A percentile compares a stretch with the other conserved stretches of the same genome.
Conservation (phyloP, 2,329 filamentous ascomycete species). For the Aspergillus uvarum region DNA sequence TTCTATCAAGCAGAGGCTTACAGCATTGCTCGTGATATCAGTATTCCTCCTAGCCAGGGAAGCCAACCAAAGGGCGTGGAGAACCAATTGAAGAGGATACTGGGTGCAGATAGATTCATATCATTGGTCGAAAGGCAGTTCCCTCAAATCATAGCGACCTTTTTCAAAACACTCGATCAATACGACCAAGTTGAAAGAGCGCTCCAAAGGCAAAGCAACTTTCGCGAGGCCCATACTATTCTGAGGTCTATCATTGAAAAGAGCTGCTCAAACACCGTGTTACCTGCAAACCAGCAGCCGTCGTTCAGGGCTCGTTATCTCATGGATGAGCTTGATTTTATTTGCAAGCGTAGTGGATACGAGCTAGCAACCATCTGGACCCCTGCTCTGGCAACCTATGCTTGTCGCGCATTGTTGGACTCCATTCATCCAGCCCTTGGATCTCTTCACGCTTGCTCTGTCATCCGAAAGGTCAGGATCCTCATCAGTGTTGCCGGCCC, state of each 20-base stretch:
- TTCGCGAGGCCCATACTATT: constrained; percentile 61
- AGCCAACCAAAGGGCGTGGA: constrained; percentile 59
- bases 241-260: constrained; percentile 69
- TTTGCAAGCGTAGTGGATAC: constrained; percentile 71
- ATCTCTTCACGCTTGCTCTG: constrained; percentile 79
- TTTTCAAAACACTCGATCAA: constrained; percentile 76
- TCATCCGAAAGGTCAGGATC: constrained; percentile 81
- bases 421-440: constrained; percentile 80
- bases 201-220: constrained; percentile 59
- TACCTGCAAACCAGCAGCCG: constrained; percentile 82
- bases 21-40: constrained; percentile 73
- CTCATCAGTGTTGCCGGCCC: constrained; percentile 75
- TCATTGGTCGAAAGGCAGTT: constrained; percentile 68
- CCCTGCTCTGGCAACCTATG: constrained; percentile 68
- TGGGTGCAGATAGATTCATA: constrained; percentile 67
- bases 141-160: constrained; percentile 70
- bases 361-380: constrained; percentile 70
- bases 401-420: constrained; percentile 75
- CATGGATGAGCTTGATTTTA: constrained; percentile 69
- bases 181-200: constrained; percentile 71
- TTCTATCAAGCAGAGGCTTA: constrained; percentile 84
- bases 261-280: constrained; percentile 61
- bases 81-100: constrained; percentile 63
- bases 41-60: constrained; percentile 43
- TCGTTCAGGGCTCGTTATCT: constrained; percentile 79